Evolutionary conservation across 1,139 yeast species (phyloP).

Genomic region (Pneumocystis jirovecii): DNA sequence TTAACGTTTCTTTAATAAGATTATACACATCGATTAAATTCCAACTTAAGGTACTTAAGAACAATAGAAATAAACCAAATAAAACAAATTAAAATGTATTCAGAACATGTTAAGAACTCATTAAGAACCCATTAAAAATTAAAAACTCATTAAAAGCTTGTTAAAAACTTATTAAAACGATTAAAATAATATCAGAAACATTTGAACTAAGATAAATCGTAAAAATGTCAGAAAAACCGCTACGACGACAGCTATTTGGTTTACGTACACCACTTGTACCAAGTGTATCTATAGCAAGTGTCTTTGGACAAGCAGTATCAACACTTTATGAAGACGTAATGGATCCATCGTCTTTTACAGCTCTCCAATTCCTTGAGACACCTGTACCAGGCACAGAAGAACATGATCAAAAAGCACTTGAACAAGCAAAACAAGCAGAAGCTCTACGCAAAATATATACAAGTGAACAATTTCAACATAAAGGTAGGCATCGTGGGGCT

Average conservation of each 20-base stretch:
- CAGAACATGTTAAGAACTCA: background rate
- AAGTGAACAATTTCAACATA: background rate
- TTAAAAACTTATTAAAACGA: too few species aligned
- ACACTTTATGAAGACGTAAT: background rate
- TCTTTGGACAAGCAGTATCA: background rate
- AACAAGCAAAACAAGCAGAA: background rate
- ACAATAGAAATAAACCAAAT: too few species aligned
- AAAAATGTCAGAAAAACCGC: background rate
- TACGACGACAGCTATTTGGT: background rate
- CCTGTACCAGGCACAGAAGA: background rate
- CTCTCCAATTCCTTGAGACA: background rate
- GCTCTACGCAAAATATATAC: background rate
- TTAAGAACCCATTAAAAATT: too few species aligned
- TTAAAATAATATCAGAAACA: too few species aligned
- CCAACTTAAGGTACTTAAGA: too few species aligned
- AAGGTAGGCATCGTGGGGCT: background rate
- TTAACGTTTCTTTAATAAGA: too few species aligned
- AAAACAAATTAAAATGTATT: too few species aligned
- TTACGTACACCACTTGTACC: background rate
- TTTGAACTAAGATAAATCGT: too few species aligned
- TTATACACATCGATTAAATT: too few species aligned
- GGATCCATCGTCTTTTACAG: background rate
- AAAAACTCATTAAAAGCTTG: background rate
- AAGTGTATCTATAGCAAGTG: background rate
- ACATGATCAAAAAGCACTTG: background rate